These are phyloP conservation scores for Pleurozium schreberi DNA, from an alignment of 225 moss, liverwort and hornwort genomes.

Conservation along the genomic window DNA sequence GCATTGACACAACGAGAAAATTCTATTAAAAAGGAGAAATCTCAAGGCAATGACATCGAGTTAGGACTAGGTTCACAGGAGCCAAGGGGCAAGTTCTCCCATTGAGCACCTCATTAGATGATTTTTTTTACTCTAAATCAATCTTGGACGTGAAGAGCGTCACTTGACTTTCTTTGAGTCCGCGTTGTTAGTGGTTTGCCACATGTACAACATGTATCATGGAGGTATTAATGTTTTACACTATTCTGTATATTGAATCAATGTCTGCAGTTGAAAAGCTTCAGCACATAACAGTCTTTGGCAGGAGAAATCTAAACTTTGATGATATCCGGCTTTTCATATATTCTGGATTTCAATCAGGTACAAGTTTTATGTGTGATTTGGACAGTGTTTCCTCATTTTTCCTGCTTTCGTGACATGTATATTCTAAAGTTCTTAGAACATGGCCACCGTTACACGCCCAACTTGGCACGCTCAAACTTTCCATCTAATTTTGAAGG, in stretches of 20 bases:
- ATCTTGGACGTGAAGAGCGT: background rate
- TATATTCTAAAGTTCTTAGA: no score
- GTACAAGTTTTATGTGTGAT: no score
- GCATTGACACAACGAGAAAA: background rate
- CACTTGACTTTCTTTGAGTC: background rate
- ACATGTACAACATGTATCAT: background rate
- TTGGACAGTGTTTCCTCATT: no score
- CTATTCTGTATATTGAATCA: background rate
- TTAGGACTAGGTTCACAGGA: constrained; percentile 34
- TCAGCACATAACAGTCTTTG: background rate
- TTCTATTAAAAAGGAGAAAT: background rate
- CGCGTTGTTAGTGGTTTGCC: background rate
- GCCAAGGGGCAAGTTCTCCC: constrained; percentile 24
- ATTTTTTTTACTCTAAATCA: background rate
- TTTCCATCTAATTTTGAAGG: no score
- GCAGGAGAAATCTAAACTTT: background rate
- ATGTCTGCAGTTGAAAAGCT: background rate
- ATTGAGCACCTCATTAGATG: background rate
- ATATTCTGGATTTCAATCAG: background rate
- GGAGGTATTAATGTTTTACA: background rate
- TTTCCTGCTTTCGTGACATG: no score
- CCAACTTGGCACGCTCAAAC: no score
- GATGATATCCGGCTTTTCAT: background rate
- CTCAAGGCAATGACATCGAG: constrained; percentile 46
- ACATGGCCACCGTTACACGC: no score